phyloP scores from a whole-genome alignment of 306 rosid species.

The Cicer bijugum region DNA sequence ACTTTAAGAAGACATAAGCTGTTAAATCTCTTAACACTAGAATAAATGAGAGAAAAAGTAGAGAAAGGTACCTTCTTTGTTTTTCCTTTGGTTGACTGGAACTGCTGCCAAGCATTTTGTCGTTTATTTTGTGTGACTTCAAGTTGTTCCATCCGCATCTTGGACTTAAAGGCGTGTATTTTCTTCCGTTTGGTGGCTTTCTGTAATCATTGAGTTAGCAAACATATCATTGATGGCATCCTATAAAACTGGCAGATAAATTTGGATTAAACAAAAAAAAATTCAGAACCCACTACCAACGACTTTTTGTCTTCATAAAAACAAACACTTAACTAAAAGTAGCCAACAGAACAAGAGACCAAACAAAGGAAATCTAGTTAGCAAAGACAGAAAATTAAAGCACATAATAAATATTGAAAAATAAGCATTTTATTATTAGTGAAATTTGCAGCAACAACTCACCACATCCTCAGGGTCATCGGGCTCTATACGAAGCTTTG shows the following conservation, averaged over 20 bases:
- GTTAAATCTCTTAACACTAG: not conserved
- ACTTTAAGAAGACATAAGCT: not conserved
- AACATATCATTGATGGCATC: conserved; percentile 40
- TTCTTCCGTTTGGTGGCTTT: conserved; percentile 88
- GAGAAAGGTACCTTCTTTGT: conserved; percentile 75
- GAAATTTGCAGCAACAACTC: conserved; percentile 40
- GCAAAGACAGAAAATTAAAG: conserved; percentile 14
- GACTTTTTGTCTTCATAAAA: not conserved
- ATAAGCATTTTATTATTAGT: conserved; percentile 20
- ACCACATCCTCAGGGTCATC: conserved; percentile 98
- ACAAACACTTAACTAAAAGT: not conserved
- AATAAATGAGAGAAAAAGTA: not conserved
- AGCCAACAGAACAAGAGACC: not conserved
- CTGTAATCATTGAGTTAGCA: conserved; percentile 55
- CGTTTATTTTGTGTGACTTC: conserved; percentile 97
- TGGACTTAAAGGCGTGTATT: conserved; percentile 95
- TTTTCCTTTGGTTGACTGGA: conserved; percentile 93
- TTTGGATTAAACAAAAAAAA: not conserved
- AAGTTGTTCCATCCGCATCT: conserved; percentile 94
- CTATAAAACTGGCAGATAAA: conserved; percentile 19
- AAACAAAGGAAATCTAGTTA: conserved; percentile 6
- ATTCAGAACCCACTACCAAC: conserved; percentile 22
- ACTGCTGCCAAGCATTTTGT: conserved; percentile 99
- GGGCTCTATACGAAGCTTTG: conserved; percentile 93
- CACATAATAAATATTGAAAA: conserved; percentile 21